Base-by-base conservation (phyloP, 257 asterid species). In the Nicotiana attenuata region DNA sequence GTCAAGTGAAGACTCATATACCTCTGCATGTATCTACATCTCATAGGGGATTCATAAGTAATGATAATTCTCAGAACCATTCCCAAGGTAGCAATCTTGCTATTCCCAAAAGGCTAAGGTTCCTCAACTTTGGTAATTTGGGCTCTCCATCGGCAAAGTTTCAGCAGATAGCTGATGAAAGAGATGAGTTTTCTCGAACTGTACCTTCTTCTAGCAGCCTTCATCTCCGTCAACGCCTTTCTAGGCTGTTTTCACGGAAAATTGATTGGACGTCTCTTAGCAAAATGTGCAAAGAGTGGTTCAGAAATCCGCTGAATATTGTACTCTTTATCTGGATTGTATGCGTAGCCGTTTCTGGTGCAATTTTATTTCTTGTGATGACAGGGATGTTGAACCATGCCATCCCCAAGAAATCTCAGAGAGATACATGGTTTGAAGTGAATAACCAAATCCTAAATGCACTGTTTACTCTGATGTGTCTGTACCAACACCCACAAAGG, bases 391-490 rank as follows among this genome's bases (percentile, higher is more conserved):
- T 93, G 84, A 90, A 92, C 88, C 94, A 81, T 53, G 94, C 91
- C 73, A 82, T 94, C 56, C 97, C 92, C 0, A 91, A 88, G 86
- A 94, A 92, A 85, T 87, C 97, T 0, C 86, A 91, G 53, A 87
- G 98, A 84, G 91, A 93, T 81, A 85, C 89, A 82, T 94, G 98
- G 98, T 94, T 92, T 65, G 98, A 93, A 84, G 97, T 94, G 76
- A 93, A 94, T 85, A 94, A 94, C 85, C 98, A 94, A 86, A 93
- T 94, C 68, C 96, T 94, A 66, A 94, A 94, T 53, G 98, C 98
- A 50, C 78, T 93, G 1, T 94, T 94, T 86, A 94, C 98, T 22
- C 93, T 94, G 69, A 91, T 94, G 98, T 94, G 98, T 83, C 85
- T 94, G 14, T 94, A 94, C 81, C 92, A 89, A 67, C 98, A 94